A percentile compares a stretch with the other conserved stretches of the same genome.
Evolutionary conservation across 2,329 filamentous ascomycete genomes (phyloP).

Genomic region (Venturia oleaginea): DNA sequence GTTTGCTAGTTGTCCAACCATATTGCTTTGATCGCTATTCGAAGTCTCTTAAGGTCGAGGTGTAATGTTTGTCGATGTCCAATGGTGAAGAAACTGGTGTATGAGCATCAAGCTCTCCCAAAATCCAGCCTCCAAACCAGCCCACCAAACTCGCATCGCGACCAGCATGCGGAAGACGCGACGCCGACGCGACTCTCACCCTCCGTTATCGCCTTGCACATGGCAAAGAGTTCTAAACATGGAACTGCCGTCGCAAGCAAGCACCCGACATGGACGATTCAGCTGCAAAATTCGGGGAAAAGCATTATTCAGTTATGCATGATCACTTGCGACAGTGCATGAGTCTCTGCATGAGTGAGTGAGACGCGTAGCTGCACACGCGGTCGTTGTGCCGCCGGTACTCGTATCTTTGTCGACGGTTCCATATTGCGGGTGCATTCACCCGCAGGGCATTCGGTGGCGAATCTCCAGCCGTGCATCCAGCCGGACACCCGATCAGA

Average conservation of each 20-base stretch:
- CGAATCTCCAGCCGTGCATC: not conserved
- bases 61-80: not conserved
- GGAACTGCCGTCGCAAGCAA: not conserved
- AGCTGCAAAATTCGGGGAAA: not conserved
- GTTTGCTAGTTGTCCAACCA: constrained; percentile 4
- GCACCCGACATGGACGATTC: not conserved
- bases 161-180: not conserved
- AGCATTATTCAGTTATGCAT: not conserved
- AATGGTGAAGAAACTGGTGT: not conserved
- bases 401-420: not conserved
- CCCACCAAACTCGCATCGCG: not conserved
- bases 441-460: not conserved
- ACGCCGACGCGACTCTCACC: not conserved
- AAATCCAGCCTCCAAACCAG: not conserved
- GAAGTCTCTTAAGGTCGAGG: not conserved
- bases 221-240: not conserved
- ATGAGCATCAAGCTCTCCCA: not conserved
- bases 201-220: not conserved
- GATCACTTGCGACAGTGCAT: not conserved
- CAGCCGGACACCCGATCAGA: not conserved
- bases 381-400: not conserved
- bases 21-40: not conserved
- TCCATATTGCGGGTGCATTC: not conserved
- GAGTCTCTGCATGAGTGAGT: not conserved
- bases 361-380: not conserved